Evolutionary conservation across 495 filamentous ascomycete species (phyloP), one percentile per base, ranked within the genome.

Genomic region (Penicillium malachiteum): DNA sequence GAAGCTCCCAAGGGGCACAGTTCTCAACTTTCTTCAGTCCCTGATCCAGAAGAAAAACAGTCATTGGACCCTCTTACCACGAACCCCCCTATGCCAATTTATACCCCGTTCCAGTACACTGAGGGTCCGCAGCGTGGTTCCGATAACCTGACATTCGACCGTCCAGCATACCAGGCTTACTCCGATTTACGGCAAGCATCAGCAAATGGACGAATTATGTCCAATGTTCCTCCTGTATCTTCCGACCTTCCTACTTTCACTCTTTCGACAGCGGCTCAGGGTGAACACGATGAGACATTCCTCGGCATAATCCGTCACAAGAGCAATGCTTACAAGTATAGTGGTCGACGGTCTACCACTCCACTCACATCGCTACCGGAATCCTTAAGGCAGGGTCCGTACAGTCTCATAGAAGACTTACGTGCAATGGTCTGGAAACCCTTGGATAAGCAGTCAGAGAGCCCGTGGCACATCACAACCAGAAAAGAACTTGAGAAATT

Each of bases 61-160:
- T 63, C 21, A 1, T 54, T 74, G 9, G 64, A 67, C 26, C 75
- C 75, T 38, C 50, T 76, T 7, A 56, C 58, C 1, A 69, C 66
- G 3, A 73, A 75, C 40, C 74, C 76, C 34, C 76, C 76, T 6
- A 71, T 71, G 33, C 73, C 76, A 13, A 74, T 76, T 34, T 80
- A 80, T 50, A 77, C 71, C 0, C 74, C 77, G 8, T 77, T 78
- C 47, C 71, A 71, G 38, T 79, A 78, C 46, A 73, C 66, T 0
- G 77, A 81, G 57, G 78, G 74, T 7, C 76, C 74, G 31, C 74
- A 79, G 54, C 63, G 74, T 52, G 73, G 74, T 46, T 77, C 73
- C 7, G 76, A 79, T 38, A 61, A 71, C 31, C 67, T 76, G 2
- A 56, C 33, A 16, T 63, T 78, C 42, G 68, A 67, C 40, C 71